Evolutionary conservation across 495 filamentous ascomycete genomes (phyloP), one percentile per base, ranked within the genome.

Genomic region (Amniculicola lignicola): DNA sequence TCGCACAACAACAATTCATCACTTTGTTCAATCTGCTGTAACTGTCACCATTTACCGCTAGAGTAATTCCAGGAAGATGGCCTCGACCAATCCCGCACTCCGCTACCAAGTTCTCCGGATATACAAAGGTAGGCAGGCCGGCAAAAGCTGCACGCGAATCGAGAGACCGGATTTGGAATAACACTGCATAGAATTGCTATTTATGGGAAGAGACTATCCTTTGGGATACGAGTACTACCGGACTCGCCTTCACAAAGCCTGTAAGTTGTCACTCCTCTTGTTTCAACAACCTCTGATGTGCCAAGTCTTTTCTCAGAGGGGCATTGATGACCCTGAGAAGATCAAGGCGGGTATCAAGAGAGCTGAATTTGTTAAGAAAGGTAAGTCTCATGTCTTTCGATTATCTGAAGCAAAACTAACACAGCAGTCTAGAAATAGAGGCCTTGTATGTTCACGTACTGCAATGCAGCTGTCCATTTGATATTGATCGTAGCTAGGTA

Each of bases 331-430:
- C 66, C 83, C 89, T 31, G 81, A 78, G 6, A 71, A 88, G 58
- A 96, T 98, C 33, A 75, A 75, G 41, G 75, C 85, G 59, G 89
- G 82, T 0, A 88, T 98, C 53, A 77, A 79, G 28, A 74, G 80
- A 62, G 93, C 90, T 1, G 81, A 94, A 57, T 97, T 87, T 70
- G 88, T 96, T 3, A 92, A 89, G 70, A 96, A 92, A 77, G 89
- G 89, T 90, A 58, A 15, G 75, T 66, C 47, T 19, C 15, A 23
- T n/a, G 5, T n/a, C n/a, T n/a, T n/a, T n/a, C n/a, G n/a, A n/a
- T n/a, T n/a, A n/a, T n/a, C n/a, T n/a, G n/a, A n/a, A n/a, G n/a
- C n/a, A n/a, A n/a, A n/a, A n/a, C n/a, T n/a, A n/a, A n/a, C n/a
- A n/a, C n/a, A 33, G 14, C 16, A 10, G 5, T 14, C 38, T 33